Conservation (phyloP, 164 flowering plant genomes). For the Umbilicus rupestris region DNA sequence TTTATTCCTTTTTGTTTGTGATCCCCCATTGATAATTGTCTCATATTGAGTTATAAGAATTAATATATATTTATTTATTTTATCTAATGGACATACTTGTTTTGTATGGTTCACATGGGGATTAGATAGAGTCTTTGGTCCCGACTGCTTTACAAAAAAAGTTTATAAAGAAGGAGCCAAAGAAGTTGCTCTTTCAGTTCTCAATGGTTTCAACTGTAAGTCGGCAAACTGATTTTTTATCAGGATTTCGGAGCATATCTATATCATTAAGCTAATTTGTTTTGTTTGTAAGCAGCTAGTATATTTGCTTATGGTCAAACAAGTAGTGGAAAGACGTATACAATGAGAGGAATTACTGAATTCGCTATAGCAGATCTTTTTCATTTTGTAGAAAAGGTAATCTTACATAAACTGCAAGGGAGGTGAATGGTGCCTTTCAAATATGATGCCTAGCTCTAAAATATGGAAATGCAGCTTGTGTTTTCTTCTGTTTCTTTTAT, state of each 20-base stretch:
- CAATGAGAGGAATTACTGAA: conserved; percentile 84
- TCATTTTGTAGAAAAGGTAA: conserved; percentile 60
- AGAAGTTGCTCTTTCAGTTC: conserved; percentile 76
- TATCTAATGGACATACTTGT: not conserved
- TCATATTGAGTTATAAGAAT: no score
- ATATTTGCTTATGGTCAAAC: conserved; percentile 98
- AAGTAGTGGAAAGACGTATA: conserved; percentile 95
- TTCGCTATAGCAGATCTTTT: conserved; percentile 66
- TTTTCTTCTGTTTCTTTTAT: not conserved
- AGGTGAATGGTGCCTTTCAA: not conserved
- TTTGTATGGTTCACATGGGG: conserved; percentile 8
- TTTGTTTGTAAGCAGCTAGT: conserved; percentile 39
- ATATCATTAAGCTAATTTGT: not conserved
- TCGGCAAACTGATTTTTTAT: not conserved
- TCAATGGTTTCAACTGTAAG: conserved; percentile 88
- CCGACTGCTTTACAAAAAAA: conserved; percentile 50
- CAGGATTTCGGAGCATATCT: not conserved
- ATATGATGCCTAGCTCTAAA: not conserved
- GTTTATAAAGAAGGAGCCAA: conserved; percentile 86
- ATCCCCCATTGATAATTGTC: no score
- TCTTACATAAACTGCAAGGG: not conserved
- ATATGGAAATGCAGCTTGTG: no score
- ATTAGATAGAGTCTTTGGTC: conserved; percentile 67
- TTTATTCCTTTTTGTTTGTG: no score
- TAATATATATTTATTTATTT: no score